These are phyloP conservation scores for Aureobasidium sp. DNA, from an alignment of 2,329 filamentous ascomycete genomes.

Conservation along the genomic window DNA sequence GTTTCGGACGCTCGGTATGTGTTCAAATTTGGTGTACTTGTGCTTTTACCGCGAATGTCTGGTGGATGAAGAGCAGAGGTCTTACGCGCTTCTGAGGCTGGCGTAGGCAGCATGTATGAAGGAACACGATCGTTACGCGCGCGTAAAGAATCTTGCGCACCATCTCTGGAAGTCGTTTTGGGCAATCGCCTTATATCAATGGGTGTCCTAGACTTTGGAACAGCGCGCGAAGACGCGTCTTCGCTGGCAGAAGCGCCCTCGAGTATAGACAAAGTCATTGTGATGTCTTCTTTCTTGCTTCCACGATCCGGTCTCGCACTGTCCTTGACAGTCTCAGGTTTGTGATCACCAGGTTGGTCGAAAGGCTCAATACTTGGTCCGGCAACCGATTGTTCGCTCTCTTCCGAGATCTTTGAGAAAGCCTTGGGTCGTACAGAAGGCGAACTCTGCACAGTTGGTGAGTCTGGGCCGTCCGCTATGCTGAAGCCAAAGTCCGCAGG, in stretches of 20 bases:
- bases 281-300: constrained; percentile 13
- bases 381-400: not conserved
- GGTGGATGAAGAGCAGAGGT: not conserved
- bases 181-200: not conserved
- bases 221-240: not conserved
- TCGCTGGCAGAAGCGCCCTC: constrained; percentile 16
- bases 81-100: constrained; percentile 8
- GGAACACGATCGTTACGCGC: not conserved
- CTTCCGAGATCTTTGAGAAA: not conserved
- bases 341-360: not conserved
- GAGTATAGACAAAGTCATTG: constrained; percentile 17
- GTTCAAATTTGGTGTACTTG: not conserved
- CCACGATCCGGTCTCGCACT: not conserved
- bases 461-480: not conserved
- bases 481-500: constrained; percentile 7
- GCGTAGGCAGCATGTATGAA: constrained; percentile 9
- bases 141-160: not conserved
- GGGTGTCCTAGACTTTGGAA: not conserved
- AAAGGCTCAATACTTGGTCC: not conserved
- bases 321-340: not conserved
- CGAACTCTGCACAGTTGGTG: constrained; percentile 5
- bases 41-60: not conserved
- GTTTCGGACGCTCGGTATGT: not conserved
- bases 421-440: not conserved
- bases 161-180: not conserved